Evolutionary conservation across 176 grass and related monocot genomes (phyloP), one percentile per base, ranked within the genome.

Genomic region (Aechmea fasciata): DNA sequence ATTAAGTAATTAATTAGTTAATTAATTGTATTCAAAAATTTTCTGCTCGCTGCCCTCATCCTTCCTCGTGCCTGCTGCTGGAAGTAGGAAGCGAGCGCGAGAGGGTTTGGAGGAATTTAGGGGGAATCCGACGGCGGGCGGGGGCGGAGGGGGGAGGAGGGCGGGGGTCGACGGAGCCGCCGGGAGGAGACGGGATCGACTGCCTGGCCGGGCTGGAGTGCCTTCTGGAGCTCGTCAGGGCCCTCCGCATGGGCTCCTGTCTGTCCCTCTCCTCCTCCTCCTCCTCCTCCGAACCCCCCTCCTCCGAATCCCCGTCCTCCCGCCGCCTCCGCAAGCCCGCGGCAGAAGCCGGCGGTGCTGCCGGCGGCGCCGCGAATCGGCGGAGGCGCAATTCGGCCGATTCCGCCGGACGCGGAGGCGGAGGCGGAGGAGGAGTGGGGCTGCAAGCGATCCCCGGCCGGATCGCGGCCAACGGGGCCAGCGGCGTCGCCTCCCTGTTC

Each of bases 401-500:
- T 19, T 63, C 79, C 50, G 53, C 73, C 15, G 80, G 74, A 55
- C 72, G 71, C 23, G 63, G 59, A 57, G 66, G 24, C 52, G 69
- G 2, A 47, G 48, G n/a, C 20, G 29, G 54, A 22, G 26, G 53
- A n/a, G n/a, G n/a, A n/a, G n/a, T n/a, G 70, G 53, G 55, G 6
- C 50, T 85, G 41, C 83, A 81, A 51, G 72, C 29, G 63, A 80
- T 83, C 10, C 61, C 91, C 5, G 75, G 74, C 0, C 73, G 92
- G 69, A 78, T 96, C 74, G 78, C 83, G 2, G 20, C 66, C 15
- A 88, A 82, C 66, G 88, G 88, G 48, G 69, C 83, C 18, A 87
- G 55, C 64, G 75, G 80, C 10, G 68, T 69, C 14, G 85, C 88
- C 2, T 96, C 87, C 50, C 81, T 91, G 25, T 96, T 85, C 81